Base-by-base conservation (phyloP, 192 early-diverging fungal species). In the Podila epicladia region DNA sequence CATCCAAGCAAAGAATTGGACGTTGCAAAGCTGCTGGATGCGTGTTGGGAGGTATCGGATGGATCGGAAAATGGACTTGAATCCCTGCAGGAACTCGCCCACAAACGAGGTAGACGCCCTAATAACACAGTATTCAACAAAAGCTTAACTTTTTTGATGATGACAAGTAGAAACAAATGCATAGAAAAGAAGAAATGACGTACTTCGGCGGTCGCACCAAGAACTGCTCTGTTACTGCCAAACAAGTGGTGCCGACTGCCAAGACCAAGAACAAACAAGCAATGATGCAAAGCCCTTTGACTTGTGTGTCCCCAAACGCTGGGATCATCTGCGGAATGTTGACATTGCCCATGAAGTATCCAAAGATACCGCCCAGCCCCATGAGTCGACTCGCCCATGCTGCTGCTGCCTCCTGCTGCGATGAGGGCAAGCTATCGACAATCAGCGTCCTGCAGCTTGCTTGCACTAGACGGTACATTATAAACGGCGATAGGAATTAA, bases 1-100 rank as follows among this genome's bases (percentile, higher is more conserved):
- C 72, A 98, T 92, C 96, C 96, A 99, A 12, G 94, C 89, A 89
- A 97, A 96, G 60, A 99, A 93, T 75, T 98, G 97, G n/a, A 97
- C 92, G 62, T 93, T 92, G 76, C 95, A 98, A 6, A 98, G 85
- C 26, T 85, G 75, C 69, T 92, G 92, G 58, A 97, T 87, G 5
- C 92, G 85, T 7, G 35, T 69, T 0, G 98, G 97, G 70, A 98
- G 79, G 53, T 84, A 70, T 55, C 89, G 82, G 51, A 96, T 72
- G 9, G 89, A 69, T 5, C 65, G 51, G 35, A 82, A 58, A 13
- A 90, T 85, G 4, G 72, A 71, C 20, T 32, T 64, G 38, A 79
- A 67, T 58, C 74, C 71, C 9, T 60, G 71, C 17, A 69, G 12
- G 26, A 73, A 73, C 57, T 80, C 72, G 1, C 70, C 68, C 22